These are phyloP conservation scores for Pyrenochaeta sp. DNA, from an alignment of 2,329 filamentous ascomycete genomes.

Conservation along the genomic window DNA sequence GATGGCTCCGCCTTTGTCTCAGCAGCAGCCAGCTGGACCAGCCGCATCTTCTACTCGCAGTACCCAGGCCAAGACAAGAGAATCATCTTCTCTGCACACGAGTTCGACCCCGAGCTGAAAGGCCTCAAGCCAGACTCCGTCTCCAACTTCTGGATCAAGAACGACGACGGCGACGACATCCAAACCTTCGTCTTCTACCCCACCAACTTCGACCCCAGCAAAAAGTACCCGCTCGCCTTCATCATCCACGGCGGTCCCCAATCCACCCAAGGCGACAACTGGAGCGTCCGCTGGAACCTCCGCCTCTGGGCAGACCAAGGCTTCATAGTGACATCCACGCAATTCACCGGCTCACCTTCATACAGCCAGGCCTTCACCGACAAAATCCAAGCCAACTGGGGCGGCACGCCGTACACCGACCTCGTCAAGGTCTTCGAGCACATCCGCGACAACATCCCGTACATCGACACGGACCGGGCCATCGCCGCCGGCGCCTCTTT, in stretches of 20 bases:
- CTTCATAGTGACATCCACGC: constrained; percentile 80
- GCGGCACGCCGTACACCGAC: constrained; percentile 82
- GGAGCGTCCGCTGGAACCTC: constrained; percentile 85
- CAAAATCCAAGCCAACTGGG: constrained; percentile 82
- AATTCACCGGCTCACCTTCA: constrained; percentile 82
- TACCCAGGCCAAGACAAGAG: constrained; percentile 41
- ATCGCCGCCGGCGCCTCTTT: constrained; percentile 73
- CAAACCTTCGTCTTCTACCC: constrained; percentile 74
- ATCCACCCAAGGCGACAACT: constrained; percentile 73
- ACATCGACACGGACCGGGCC: constrained; percentile 73
- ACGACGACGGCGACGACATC: constrained; percentile 63
- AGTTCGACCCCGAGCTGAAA: constrained; percentile 69
- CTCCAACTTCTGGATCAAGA: constrained; percentile 73
- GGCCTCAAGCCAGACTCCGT: constrained; percentile 69
- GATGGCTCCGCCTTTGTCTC: constrained; percentile 60
- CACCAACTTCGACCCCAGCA: constrained; percentile 68
- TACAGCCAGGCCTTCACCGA: constrained; percentile 81
- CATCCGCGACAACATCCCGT: constrained; percentile 69
- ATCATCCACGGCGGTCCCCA: constrained; percentile 86
- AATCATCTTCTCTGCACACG: constrained; percentile 65
- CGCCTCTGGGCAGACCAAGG: constrained; percentile 86
- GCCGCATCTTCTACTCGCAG: constrained; percentile 42
- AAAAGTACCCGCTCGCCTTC: constrained; percentile 80
- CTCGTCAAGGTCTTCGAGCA: constrained; percentile 80
- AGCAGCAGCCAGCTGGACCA: constrained; percentile 40